phyloP scores from a whole-genome alignment of 116 monocot species.

The Phalaenopsis hybrid region DNA sequence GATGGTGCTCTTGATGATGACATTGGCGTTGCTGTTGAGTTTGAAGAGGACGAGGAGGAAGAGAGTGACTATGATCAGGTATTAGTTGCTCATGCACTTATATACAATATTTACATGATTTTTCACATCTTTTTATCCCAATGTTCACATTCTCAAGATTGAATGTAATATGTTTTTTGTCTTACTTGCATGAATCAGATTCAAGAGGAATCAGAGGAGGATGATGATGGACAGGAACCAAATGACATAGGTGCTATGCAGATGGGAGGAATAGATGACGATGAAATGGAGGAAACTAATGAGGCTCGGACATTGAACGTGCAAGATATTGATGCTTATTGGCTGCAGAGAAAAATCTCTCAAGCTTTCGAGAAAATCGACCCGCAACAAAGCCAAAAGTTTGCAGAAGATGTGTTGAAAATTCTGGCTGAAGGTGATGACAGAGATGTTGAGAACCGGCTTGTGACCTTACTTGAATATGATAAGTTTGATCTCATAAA shows the following conservation, averaged over 20 bases:
- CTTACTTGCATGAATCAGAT: conserved; percentile 26
- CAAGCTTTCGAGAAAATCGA: conserved; percentile 84
- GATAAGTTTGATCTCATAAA: conserved; percentile 96
- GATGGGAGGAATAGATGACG: conserved; percentile 95
- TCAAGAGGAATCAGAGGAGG: conserved; percentile 74
- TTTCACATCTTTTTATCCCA: neutral
- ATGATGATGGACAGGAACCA: conserved; percentile 58
- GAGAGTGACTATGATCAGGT: conserved; percentile 95
- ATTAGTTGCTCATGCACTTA: neutral
- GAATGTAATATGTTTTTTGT: neutral
- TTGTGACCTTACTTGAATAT: conserved; percentile 77
- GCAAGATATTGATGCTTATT: conserved; percentile 98
- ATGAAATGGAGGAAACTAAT: conserved; percentile 74
- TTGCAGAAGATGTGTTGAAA: conserved; percentile 84
- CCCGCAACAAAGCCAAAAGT: conserved; percentile 74
- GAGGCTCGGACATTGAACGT: conserved; percentile 74
- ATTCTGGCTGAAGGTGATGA: conserved; percentile 83
- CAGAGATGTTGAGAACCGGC: conserved; percentile 74
- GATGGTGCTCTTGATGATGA: conserved; percentile 77
- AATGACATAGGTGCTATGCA: conserved; percentile 68
- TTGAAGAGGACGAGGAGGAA: conserved; percentile 93
- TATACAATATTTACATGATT: neutral
- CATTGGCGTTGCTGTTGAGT: conserved; percentile 93
- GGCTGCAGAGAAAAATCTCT: conserved; percentile 96
- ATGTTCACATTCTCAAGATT: neutral